Evolutionary conservation across 495 filamentous ascomycete species (phyloP).

Genomic region (Aspergillus bridgeri): DNA sequence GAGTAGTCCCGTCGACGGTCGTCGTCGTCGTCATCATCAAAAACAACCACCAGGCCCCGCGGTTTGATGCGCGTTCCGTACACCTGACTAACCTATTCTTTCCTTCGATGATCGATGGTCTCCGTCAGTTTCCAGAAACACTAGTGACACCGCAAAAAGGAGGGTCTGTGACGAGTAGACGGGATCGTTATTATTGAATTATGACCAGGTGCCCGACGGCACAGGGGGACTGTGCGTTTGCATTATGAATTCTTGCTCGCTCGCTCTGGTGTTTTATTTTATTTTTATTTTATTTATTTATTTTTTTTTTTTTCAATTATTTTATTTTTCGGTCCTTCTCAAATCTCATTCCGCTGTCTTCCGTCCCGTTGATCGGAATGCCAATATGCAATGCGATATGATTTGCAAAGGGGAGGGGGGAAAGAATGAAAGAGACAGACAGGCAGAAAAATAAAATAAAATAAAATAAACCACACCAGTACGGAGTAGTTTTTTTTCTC

Average conservation of each 20-base stretch:
- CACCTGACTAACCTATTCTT: no score
- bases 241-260: constrained; percentile 3
- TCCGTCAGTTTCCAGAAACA: neutral
- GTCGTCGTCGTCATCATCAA: neutral
- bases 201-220: constrained; percentile 17
- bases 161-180: constrained; percentile 22
- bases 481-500: neutral
- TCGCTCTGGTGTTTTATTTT: no score
- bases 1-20: no score
- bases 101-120: neutral
- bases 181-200: constrained; percentile 5
- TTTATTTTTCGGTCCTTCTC: no score
- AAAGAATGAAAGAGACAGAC: no score
- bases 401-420: neutral
- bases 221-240: constrained; percentile 21
- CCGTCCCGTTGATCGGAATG: no score
- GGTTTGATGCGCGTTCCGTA: no score
- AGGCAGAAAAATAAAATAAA: neutral
- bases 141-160: constrained; percentile 18
- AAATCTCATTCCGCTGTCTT: no score
- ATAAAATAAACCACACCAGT: constrained; percentile 9
- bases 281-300: no score
- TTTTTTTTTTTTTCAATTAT: no score
- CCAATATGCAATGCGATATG: neutral
- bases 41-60: no score